These are phyloP conservation scores for Leucocoprinus sp. DNA, from an alignment of 768 basidiomycete species.

Conservation along the genomic window DNA sequence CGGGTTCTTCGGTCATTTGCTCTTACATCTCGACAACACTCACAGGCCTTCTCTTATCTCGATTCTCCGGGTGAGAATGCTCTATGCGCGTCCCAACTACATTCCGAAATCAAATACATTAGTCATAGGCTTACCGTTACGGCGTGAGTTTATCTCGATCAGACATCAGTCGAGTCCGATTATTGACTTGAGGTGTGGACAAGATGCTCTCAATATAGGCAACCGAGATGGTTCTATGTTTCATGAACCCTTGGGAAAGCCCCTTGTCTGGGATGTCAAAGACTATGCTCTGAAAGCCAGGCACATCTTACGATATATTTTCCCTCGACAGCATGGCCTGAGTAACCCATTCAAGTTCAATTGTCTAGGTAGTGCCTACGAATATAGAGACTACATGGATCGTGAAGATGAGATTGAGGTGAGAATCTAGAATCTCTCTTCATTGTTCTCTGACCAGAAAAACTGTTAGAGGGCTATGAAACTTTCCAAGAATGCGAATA, in stretches of 20 bases:
- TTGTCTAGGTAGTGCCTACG: constrained; percentile 17
- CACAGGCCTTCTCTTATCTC: constrained; percentile 42
- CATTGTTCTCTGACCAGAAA: too few species aligned
- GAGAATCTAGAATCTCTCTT: neutral
- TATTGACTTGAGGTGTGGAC: too few species aligned
- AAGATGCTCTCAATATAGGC: constrained; percentile 45
- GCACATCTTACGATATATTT: constrained; percentile 75
- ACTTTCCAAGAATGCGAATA: constrained; percentile 42
- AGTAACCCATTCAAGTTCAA: constrained; percentile 43
- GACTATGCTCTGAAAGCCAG: constrained; percentile 43
- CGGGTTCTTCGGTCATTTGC: neutral
- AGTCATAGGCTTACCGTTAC: constrained; percentile 56
- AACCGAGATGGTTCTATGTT: constrained; percentile 16
- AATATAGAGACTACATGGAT: constrained; percentile 46
- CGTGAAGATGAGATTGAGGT: constrained; percentile 70
- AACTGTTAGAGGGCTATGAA: constrained; percentile 10
- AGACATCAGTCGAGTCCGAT: too few species aligned
- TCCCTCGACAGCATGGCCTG: constrained; percentile 72
- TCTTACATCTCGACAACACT: constrained; percentile 15
- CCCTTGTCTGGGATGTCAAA: constrained; percentile 25
- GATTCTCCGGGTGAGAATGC: constrained; percentile 49
- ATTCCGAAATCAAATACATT: constrained; percentile 43
- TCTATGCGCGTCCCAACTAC: constrained; percentile 56
- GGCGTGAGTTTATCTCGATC: constrained; percentile 41
- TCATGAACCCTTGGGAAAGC: neutral